phyloP scores from a whole-genome alignment of 169 alveolate genomes.

The Theileria parva region DNA sequence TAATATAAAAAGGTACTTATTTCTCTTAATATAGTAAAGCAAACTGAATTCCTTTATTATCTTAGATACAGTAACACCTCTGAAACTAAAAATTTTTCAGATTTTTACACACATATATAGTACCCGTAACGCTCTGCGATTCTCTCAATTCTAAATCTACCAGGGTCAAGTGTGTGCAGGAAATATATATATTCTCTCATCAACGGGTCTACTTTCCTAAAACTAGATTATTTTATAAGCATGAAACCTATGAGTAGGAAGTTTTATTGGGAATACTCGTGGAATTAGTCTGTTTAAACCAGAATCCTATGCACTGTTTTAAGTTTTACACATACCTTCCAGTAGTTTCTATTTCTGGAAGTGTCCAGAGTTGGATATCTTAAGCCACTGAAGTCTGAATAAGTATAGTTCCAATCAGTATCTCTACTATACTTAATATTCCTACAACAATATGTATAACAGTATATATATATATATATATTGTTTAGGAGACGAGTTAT shows the following conservation, averaged over 20 bases:
- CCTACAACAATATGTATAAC: not conserved
- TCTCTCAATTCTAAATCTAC: conserved; percentile 74
- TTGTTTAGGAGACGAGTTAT: not conserved
- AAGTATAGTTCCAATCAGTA: conserved; percentile 36
- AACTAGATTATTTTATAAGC: not conserved
- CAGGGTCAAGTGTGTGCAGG: conserved; percentile 81
- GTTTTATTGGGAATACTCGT: conserved; percentile 81
- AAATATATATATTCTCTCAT: conserved; percentile 81
- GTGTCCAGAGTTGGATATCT: conserved; percentile 83
- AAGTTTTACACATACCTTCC: conserved; percentile 64
- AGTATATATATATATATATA: not conserved
- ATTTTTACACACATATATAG: not conserved
- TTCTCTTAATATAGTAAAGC: conserved; percentile 40
- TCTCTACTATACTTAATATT: conserved; percentile 72
- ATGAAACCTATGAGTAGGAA: conserved; percentile 66
- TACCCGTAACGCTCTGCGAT: conserved; percentile 78
- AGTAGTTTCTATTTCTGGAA: conserved; percentile 76
- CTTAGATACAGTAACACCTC: conserved; percentile 38
- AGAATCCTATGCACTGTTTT: conserved; percentile 63
- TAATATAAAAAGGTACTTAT: conserved; percentile 3
- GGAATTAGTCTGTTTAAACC: conserved; percentile 81
- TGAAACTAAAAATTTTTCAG: conserved; percentile 31
- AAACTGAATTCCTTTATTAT: conserved; percentile 55
- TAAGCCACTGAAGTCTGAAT: conserved; percentile 73
- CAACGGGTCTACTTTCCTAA: conserved; percentile 74